Percentiles rank a stretch among this genome's conserved stretches.
phyloP scores from a whole-genome alignment of 768 basidiomycete species.

The Macrolepiota albuminosa region DNA sequence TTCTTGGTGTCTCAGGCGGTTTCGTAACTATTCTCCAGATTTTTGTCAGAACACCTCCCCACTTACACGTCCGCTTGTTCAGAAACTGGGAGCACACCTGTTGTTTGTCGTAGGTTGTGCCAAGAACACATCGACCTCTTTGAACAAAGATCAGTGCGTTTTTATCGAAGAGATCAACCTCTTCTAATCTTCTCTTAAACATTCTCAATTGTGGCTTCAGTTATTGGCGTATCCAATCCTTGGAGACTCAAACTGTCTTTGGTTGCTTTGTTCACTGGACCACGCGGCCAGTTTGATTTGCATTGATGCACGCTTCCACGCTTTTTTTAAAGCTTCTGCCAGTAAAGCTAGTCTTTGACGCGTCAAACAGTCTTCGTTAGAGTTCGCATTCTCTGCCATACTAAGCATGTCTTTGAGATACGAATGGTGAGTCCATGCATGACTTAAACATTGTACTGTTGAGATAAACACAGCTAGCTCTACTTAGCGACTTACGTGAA shows the following conservation, averaged over 20 bases:
- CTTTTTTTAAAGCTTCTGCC: not conserved
- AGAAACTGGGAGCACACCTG: not conserved
- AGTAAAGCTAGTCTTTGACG: not conserved
- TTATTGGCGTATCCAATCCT: not conserved
- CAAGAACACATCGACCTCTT: not conserved
- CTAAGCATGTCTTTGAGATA: not conserved
- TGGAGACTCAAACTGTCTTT: not conserved
- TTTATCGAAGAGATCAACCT: not conserved
- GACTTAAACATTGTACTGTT: too few species aligned
- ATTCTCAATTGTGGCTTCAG: not conserved
- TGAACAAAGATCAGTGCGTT: too few species aligned
- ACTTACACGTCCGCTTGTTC: not conserved
- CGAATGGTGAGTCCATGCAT: not conserved
- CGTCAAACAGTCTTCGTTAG: too few species aligned
- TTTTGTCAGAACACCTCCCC: not conserved
- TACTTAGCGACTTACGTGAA: too few species aligned
- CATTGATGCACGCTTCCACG: too few species aligned
- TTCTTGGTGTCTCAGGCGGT: too few species aligned
- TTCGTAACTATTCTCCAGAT: too few species aligned
- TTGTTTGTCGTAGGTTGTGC: not conserved
- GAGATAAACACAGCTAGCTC: too few species aligned
- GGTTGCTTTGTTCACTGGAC: not conserved
- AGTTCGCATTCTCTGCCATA: not conserved
- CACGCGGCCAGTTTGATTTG: not conserved
- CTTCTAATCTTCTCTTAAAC: not conserved